Base-by-base conservation (phyloP, 371 early-diverging fungal genomes). In the Chytridium lagenaria region DNA sequence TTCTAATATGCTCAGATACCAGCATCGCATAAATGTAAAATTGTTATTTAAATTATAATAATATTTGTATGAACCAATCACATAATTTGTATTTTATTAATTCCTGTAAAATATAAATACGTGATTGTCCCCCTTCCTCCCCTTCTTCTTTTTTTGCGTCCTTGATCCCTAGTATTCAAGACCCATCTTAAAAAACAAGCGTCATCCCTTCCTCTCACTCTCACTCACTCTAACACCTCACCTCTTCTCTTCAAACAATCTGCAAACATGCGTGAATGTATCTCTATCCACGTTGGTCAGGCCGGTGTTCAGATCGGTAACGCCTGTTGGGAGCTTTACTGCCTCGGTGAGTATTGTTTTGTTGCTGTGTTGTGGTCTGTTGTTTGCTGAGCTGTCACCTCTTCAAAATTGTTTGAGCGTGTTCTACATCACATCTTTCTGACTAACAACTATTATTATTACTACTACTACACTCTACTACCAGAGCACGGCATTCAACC, bases 241-340 rank as follows among this genome's bases (percentile, higher is more conserved):
- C 55, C 55, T 26, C 10, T 15, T 7, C 55, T 55, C n/a, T n/a
- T n/a, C n/a, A n/a, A n/a, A n/a, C n/a, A 23, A 10, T 55, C 10
- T 26, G 10, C 55, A 55, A 82, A 34, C 80, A 98, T 98, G 99
- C 92, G 99, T 89, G 99, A 99, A 88, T 92, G 96, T 88, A 95
- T 98, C 85, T 95, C 95, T 68, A 88, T 99, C 85, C 99, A 99
- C 92, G 95, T 94, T 75, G 94, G 95, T 80, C 95, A 99, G 89
- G 99, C 99, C 79, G 99, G 99, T 93, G 95, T 99, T 81, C 99
- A 99, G 88, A 99, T 99, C 83, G 99, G 99, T 91, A 99, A 98
- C 90, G 94, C 98, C 87, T 98, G 99, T 89, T 99, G 99, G 99
- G 99, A 99, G 84, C 91, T 98, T 65, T 98, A 98, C 90, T 96